Base-by-base conservation (phyloP, 805 yeast species). In the Saccharomycopsis synnaedendra region DNA sequence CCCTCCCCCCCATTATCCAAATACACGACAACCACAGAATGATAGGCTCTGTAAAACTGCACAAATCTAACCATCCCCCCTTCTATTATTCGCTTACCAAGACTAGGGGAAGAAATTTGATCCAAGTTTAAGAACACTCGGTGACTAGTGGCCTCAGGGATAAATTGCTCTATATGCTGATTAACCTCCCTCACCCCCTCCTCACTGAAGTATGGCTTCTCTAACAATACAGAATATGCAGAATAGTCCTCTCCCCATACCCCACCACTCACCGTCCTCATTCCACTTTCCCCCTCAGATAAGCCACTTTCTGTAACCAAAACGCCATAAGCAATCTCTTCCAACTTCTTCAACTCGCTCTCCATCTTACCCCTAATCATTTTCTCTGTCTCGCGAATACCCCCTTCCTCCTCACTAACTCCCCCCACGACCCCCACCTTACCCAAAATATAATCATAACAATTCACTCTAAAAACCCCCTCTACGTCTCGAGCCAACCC, bases 101-200 rank as follows among this genome's bases (percentile, higher is more conserved):
- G 67, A 2, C 71, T 58, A 3, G 93, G 90, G 0, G 86, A 80
- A 38, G 80, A 71, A 39, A 84, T 58, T 47, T 75, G 78, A 51
- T 77, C 68, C 36, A 84, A 60, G 48, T 70, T 64, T 9, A 75
- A 70, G 49, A 70, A 75, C 58, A 78, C 84, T 6, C 72, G 58
- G 42, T 82, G 83, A 10, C 80, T 63, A 6, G 85, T 34, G 36
- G 10, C 8, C 3, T 8, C 8, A 34, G 36, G 36, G n/a, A 34
- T 8, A 34, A 34, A 34, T 3, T n/a, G 10, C 36, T 34, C 10
- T 8, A 34, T 8, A 8, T 2, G 10, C 36, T 34, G 36, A n/a
- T 34, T 34, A n/a, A 34, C n/a, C 36, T 9, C 36, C n/a, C n/a
- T 34, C 36, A 34, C 8, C 36, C 36, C 36, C 36, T 8, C 10